Evolutionary conservation across 345 rosid species (phyloP), one percentile per base, ranked within the genome.

Genomic region (Conringia planisiliqua): DNA sequence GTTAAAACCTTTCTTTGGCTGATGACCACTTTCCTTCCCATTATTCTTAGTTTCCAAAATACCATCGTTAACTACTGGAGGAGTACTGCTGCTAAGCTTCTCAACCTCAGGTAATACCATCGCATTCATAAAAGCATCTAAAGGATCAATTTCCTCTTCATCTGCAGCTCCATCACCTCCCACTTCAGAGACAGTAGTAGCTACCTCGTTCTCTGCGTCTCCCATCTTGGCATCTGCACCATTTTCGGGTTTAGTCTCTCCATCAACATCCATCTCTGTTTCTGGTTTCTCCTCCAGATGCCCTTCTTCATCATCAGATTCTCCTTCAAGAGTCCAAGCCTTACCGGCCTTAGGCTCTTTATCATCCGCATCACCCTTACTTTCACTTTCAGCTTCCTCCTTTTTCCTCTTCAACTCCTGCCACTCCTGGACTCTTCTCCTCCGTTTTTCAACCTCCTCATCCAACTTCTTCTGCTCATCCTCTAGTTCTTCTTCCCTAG

Each of bases 371-470:
- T 85, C 94, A 46, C 91, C 98, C 2, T 35, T 77, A 72, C 81
- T 94, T 72, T 88, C 89, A 71, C 79, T 80, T 78, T 94, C 93
- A 2, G 83, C 64, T 75, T 94, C 97, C 78, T 90, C 96, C 75
- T 85, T 88, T 80, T 91, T 91, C 86, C 97, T 86, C 86, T 75
- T 90, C 47, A 86, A 54, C 71, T 93, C 98, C 72, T 94, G 97
- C 98, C 98, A 91, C 79, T 91, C 98, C 82, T 94, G 97, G 48
- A 91, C 96, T 82, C 97, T 86, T 77, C 97, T 86, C 81, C 97
- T 87, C 77, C 97, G 82, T 73, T 90, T 91, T 61, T 91, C 97
- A 80, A 82, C 86, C 77, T 94, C 96, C 63, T 91, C 97, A 30
- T 93, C 97, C 79, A 93, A 75, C 51, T 80, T 86, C 54, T 72